Conservation (phyloP, 331 rosid genomes). For the Acacia concinna region DNA sequence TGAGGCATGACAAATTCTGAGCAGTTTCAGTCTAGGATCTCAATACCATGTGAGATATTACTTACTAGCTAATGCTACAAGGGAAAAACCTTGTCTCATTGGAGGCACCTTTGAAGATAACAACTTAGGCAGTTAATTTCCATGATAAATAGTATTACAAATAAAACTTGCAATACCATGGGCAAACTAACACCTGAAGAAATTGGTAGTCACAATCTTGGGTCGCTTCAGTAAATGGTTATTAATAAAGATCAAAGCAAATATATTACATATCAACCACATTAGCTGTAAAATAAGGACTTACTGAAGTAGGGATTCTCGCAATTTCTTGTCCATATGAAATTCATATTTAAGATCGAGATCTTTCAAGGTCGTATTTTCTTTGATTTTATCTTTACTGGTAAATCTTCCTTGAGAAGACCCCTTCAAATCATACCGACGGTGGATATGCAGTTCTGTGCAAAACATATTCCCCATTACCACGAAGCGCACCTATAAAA, state of each 20-base stretch:
- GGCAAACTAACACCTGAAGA: background rate
- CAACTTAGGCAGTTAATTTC: background rate
- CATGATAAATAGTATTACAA: background rate
- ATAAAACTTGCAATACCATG: constrained; percentile 15
- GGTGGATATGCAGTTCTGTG: constrained; percentile 78
- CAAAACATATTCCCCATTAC: constrained; percentile 95
- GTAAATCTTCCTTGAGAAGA: constrained; percentile 80
- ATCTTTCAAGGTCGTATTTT: constrained; percentile 78
- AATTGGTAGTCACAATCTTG: background rate
- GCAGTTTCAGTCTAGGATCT: background rate
- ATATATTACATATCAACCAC: constrained; percentile 6
- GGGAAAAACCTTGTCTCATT: background rate
- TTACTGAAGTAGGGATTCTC: constrained; percentile 68
- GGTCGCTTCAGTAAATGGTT: background rate
- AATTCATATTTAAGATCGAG: constrained; percentile 70
- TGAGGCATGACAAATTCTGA: background rate
- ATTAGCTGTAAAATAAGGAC: constrained; percentile 29
- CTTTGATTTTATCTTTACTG: constrained; percentile 45
- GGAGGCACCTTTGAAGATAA: background rate
- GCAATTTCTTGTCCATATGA: constrained; percentile 83
- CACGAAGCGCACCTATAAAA: constrained; percentile 73
- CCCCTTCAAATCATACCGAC: constrained; percentile 87
- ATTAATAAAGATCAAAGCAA: background rate
- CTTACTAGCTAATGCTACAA: background rate
- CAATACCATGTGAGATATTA: background rate